Base-by-base conservation (phyloP, 2,329 filamentous ascomycete genomes). In the Sphaerulina musiva region DNA sequence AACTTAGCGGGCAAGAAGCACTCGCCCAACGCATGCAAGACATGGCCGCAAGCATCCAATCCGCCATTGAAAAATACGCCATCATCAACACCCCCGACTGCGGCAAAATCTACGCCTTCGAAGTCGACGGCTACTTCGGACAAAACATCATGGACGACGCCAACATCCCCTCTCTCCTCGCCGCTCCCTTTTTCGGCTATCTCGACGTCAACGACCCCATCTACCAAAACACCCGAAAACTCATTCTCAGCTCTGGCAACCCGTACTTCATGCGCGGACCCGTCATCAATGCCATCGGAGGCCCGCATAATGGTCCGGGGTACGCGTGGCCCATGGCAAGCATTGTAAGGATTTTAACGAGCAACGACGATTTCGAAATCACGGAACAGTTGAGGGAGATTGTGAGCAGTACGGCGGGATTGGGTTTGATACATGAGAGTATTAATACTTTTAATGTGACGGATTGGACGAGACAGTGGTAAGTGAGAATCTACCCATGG, bases 61-160 rank as follows among this genome's bases (percentile, higher is more conserved):
- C 61, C 9, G 72, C 74, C 4, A 75, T 81, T 72, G 62, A 76
- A 65, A 63, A 67, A 3, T 64, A 74, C 48, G 76, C 70, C 41
- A 73, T 75, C 4, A 67, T 75, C 10, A 60, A 68, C 5, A 68
- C 70, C 17, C 63, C 68, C 1, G 66, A 56, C 2, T 66, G 66
- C 40, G 72, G 73, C 45, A 67, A 68, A 29, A 66, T 78, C 17
- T 78, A 76, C 56, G 74, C 76, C 11, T 78, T 71, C 56, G 76
- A 78, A 59, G 68, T 77, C 26, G 76, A 78, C 56, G 59, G 59
- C 29, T 61, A 61, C 40, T 59, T 70, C 43, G 66, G 65, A 11
- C 66, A 69, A 51, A 84, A 80, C 59, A 74, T 85, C 48, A 87
- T 87, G 84, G 85, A 87, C 63, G 84, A 87, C 54, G 83, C 84